Evolutionary conservation across 2,329 filamentous ascomycete species (phyloP), one percentile per base, ranked within the genome.

Genomic region (Xylariales sp.): DNA sequence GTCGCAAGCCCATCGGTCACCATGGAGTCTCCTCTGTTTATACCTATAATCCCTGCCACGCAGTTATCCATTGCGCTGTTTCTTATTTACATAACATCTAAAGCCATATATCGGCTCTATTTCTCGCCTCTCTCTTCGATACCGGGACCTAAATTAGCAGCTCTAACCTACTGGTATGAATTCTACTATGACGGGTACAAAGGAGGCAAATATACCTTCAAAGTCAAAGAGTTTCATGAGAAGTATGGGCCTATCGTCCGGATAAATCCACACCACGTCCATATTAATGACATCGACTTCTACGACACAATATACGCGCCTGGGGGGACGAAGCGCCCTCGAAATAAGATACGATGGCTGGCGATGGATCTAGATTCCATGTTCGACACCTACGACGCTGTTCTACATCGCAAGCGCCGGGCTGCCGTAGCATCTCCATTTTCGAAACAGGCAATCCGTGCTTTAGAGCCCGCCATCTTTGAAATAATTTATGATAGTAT

Each of bases 371-470:
- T 30, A 18, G 54, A 64, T 30, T 49, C 23, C 46, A 64, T 64
- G 62, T 64, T 64, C 28, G 34, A 64, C 28, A 64, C 62, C 10
- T 58, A 39, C 5, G 62, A 64, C 16, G 49, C 62, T 5, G 45
- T 23, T 50, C 34, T 58, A 32, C 62, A 64, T 28, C 62, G 62
- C 53, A 56, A 64, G 39, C 62, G 62, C 28, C 53, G 62, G 4
- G 62, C 62, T 6, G 62, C 62, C 3, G 54, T 64, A 34, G 16
- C 53, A n/a, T 57, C 62, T 14, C 48, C 62, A 30, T 65, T 65
- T 39, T 65, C 62, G 32, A 65, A 65, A 41, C 54, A 65, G 57
- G 23, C 62, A 34, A 39, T 65, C 12, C 62, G 62, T 32, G 56
- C 55, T 43, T 10, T 65, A n/a, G 62, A 65, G 49, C 55, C 54